phyloP scores from a whole-genome alignment of 2,329 filamentous ascomycete species.

The Fusarium drepaniforme region DNA sequence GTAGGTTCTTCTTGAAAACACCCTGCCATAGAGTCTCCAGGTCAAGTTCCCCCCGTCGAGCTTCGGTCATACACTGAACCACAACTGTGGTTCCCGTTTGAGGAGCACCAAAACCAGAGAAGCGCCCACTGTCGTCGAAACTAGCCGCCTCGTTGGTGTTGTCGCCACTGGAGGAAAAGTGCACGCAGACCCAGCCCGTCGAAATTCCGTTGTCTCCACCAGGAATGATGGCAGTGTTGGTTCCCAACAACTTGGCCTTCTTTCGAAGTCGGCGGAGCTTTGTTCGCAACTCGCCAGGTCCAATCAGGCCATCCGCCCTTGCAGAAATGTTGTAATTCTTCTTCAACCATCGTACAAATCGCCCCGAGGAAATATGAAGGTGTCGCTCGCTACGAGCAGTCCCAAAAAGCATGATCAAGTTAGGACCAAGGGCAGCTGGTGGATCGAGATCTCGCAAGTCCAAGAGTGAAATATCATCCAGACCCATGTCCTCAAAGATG shows the following conservation, averaged over 20 bases:
- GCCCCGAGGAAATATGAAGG: slow-evolving; percentile 89
- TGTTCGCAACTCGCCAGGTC: slow-evolving; percentile 90
- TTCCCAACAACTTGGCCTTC: slow-evolving; percentile 84
- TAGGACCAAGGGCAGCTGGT: slow-evolving; percentile 86
- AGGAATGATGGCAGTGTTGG: slow-evolving; percentile 73
- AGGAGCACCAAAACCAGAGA: slow-evolving; percentile 81
- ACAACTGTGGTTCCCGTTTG: slow-evolving; percentile 65
- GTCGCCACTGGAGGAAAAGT: slow-evolving; percentile 78
- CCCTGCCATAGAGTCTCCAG: slow-evolving; percentile 66
- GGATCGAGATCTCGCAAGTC: slow-evolving; percentile 89
- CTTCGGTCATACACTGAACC: slow-evolving; percentile 69
- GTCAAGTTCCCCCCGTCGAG: slow-evolving; percentile 63
- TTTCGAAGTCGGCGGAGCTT: slow-evolving; percentile 85
- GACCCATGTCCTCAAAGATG: slow-evolving; percentile 84
- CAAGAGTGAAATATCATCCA: slow-evolving; percentile 84
- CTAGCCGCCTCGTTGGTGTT: slow-evolving; percentile 59
- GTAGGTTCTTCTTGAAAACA: slow-evolving; percentile 52
- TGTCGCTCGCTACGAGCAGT: slow-evolving; percentile 94
- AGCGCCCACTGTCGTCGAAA: slow-evolving; percentile 63
- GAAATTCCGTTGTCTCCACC: slow-evolving; percentile 86
- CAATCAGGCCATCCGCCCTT: slow-evolving; percentile 87
- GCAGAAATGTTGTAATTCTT: slow-evolving; percentile 79
- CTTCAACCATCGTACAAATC: slow-evolving; percentile 88
- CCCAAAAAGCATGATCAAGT: slow-evolving; percentile 92
- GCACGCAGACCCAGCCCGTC: slow-evolving; percentile 97